Base-by-base conservation (phyloP, 2,329 filamentous ascomycete species). In the Fusarium sp. region DNA sequence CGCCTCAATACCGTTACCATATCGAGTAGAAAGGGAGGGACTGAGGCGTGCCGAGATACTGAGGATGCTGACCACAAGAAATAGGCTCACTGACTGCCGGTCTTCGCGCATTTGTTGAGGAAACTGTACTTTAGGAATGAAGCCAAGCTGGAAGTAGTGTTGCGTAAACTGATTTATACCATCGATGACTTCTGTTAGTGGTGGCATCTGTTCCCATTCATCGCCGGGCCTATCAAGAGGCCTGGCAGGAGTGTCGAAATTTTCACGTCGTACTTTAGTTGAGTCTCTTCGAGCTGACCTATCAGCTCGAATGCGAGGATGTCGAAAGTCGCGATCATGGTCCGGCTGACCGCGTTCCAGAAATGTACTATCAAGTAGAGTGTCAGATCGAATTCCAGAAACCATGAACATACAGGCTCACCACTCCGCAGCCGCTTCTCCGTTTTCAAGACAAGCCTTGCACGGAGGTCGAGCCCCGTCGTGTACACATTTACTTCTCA, bases 61-160 rank as follows among this genome's bases (percentile, higher is more conserved):
- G 30, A 89, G 81, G 49, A 89, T 83, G 60, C 83, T 81, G 13
- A 87, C 77, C 20, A 88, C 77, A 24, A 88, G 79, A 59, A 89
- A 89, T 20, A 83, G 78, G 74, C 82, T 86, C 66, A 86, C 78
- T n/a, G 82, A 83, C 15, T 78, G 78, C 28, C 80, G 78, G 54
- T 86, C 80, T 6, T 79, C 79, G 39, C 77, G 79, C n/a, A 89
- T 77, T 8, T 79, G 79, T 24, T 81, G 76, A 2, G 81, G 78
- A 52, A 88, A 87, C 50, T 80, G 76, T 24, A 83, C 78, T 74
- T 86, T 87, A 7, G 83, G 84, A 33, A 88, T 84, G 70, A 89
- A 89, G 24, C 86, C 84, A 8, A 88, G 81, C 74, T 89, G 86
- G 65, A 88, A 87, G 71, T 86, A 89, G 67, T 87, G 81, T 8